Evolutionary conservation across 2,329 filamentous ascomycete species (phyloP).

Genomic region (Trichophyton verrucosum): DNA sequence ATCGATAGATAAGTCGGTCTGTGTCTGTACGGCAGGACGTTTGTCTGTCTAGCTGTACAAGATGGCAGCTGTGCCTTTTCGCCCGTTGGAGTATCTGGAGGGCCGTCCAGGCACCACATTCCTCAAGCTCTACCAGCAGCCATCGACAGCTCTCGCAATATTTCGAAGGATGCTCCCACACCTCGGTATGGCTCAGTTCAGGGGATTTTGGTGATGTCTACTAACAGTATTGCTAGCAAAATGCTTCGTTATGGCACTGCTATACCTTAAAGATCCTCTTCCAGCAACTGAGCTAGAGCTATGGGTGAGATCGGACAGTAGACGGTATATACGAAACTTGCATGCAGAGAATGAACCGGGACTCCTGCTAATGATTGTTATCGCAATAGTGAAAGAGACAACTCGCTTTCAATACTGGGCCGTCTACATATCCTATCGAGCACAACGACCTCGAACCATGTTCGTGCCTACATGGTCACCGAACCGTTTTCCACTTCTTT

Average conservation of each 20-base stretch:
- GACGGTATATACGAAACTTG: constrained; percentile 31
- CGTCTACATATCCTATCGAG: constrained; percentile 76
- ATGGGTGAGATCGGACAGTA: constrained; percentile 64
- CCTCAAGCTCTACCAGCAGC: constrained; percentile 84
- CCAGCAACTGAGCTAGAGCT: constrained; percentile 67
- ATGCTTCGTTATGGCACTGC: constrained; percentile 85
- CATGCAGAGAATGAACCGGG: not conserved
- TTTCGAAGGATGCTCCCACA: constrained; percentile 95
- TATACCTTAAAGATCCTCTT: constrained; percentile 78
- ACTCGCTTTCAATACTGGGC: constrained; percentile 67
- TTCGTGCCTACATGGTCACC: constrained; percentile 63
- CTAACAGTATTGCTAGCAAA: constrained; percentile 50
- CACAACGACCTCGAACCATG: constrained; percentile 46
- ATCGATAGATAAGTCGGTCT: constrained; percentile 9
- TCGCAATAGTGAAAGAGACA: constrained; percentile 58
- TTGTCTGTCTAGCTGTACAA: constrained; percentile 15
- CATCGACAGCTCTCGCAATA: constrained; percentile 86
- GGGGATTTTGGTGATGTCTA: constrained; percentile 3
- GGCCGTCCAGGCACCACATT: constrained; percentile 81
- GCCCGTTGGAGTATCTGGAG: constrained; percentile 81
- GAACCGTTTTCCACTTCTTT: constrained; percentile 73
- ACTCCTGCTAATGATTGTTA: not conserved
- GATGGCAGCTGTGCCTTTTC: constrained; percentile 46
- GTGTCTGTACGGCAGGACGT: constrained; percentile 7
- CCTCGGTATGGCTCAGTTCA: constrained; percentile 46